phyloP scores from a whole-genome alignment of 129 eudicot genomes.

The Helichrysum umbraculigerum region DNA sequence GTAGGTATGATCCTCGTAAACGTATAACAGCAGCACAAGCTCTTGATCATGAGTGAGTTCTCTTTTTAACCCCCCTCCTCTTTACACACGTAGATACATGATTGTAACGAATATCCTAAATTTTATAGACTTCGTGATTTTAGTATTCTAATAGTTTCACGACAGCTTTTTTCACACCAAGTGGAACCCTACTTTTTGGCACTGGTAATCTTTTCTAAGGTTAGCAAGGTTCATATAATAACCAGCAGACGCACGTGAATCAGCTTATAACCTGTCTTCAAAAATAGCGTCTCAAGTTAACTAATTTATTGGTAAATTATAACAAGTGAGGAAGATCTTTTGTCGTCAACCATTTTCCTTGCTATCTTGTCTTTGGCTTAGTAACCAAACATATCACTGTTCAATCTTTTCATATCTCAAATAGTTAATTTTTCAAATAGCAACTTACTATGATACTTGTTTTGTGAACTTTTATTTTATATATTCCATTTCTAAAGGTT shows the following conservation, averaged over 20 bases:
- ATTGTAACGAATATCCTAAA: background rate
- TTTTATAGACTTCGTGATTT: too few relatives aligned
- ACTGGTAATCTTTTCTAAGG: too few relatives aligned
- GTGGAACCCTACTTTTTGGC: too few relatives aligned
- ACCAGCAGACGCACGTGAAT: background rate
- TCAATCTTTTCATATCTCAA: background rate
- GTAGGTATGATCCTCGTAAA: conserved; percentile 93
- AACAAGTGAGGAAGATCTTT: background rate
- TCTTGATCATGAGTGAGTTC: conserved; percentile 90
- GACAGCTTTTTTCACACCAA: too few relatives aligned
- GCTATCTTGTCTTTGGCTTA: background rate
- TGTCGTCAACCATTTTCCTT: background rate
- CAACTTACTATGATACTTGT: background rate
- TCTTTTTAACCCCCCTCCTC: background rate
- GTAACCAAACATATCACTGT: background rate
- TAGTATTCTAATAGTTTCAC: too few relatives aligned
- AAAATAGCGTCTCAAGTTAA: background rate
- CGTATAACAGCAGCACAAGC: conserved; percentile 98
- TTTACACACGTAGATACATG: too few relatives aligned
- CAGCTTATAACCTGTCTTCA: background rate
- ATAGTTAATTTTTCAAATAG: background rate
- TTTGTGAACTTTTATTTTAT: background rate
- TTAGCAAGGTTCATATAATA: too few relatives aligned
- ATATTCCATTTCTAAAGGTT: background rate
- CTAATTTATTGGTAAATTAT: background rate